Percentiles rank a stretch among this genome's conserved stretches.
Conservation (phyloP, 192 early-diverging fungal genomes). For the Rhizoclosmatium sp. region DNA sequence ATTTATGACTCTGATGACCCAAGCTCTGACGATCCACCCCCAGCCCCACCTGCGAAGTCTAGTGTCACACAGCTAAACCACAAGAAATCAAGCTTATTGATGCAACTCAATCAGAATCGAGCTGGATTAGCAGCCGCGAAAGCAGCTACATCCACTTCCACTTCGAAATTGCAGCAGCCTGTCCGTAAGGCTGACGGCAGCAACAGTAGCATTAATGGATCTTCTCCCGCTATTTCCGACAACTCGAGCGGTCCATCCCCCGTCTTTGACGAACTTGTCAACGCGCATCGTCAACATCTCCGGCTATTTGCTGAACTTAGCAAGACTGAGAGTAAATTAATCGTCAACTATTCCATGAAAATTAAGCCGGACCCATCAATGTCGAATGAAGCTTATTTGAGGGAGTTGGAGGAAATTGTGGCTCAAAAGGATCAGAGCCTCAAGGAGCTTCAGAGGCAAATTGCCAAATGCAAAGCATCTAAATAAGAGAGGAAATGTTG, state of each 20-base stretch:
- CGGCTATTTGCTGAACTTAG: conserved; percentile 55
- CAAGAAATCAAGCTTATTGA: conserved; percentile 34
- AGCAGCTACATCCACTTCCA: background rate
- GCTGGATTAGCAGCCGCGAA: background rate
- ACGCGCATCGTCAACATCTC: conserved; percentile 57
- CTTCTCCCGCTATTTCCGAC: background rate
- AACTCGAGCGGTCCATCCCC: background rate
- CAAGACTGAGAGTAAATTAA: conserved; percentile 56
- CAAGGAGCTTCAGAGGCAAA: conserved; percentile 12
- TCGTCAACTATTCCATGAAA: conserved; percentile 59
- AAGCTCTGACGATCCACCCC: conserved; percentile 4
- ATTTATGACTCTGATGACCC: conserved; percentile 41
- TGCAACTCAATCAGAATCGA: conserved; percentile 33
- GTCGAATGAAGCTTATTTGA: conserved; percentile 33
- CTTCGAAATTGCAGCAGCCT: background rate
- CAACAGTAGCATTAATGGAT: background rate
- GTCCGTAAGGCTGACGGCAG: background rate
- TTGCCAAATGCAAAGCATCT: background rate
- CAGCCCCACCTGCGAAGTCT: conserved; percentile 10
- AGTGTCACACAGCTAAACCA: background rate
- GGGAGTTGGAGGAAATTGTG: conserved; percentile 32
- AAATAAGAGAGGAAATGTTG: background rate
- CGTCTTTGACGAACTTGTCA: conserved; percentile 55
- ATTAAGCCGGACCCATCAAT: conserved; percentile 17
- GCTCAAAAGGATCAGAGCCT: conserved; percentile 32